Evolutionary conservation across 345 rosid genomes (phyloP).

Genomic region (Bretschneidera sinensis): DNA sequence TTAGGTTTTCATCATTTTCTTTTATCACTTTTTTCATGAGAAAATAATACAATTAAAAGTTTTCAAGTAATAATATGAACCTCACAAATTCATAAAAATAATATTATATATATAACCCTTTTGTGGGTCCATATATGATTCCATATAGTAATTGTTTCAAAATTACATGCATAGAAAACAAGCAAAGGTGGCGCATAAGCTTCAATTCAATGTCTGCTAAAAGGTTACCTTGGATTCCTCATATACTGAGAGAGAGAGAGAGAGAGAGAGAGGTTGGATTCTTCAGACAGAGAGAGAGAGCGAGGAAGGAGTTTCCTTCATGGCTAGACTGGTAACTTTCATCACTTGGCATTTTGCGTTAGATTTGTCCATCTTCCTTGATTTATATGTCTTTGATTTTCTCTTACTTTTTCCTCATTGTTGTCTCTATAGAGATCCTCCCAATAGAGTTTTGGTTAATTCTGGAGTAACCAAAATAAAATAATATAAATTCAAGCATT

Average conservation of each 20-base stretch:
- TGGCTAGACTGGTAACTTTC: conserved; percentile 10
- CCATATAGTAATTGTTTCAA: conserved; percentile 7
- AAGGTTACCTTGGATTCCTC: conserved; percentile 26
- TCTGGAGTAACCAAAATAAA: neutral
- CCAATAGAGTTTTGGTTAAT: neutral
- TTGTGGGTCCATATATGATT: conserved; percentile 7
- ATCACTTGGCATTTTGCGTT: no score
- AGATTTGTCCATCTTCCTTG: no score
- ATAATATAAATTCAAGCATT: no score
- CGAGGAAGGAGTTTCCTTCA: conserved; percentile 11
- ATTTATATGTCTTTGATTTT: conserved; percentile 2
- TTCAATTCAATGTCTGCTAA: conserved; percentile 2
- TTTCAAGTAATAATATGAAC: no score
- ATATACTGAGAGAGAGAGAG: neutral
- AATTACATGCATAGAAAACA: conserved; percentile 13
- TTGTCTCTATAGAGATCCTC: conserved; percentile 2
- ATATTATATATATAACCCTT: no score
- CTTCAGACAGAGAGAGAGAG: neutral
- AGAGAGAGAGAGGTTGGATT: no score
- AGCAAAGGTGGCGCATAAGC: conserved; percentile 7
- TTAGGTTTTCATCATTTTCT: no score
- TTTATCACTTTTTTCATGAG: no score
- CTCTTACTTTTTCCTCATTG: neutral
- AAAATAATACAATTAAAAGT: no score
- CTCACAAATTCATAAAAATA: no score